Evolutionary conservation across 257 asterid genomes (phyloP).

Genomic region (Penstemon newberryi): DNA sequence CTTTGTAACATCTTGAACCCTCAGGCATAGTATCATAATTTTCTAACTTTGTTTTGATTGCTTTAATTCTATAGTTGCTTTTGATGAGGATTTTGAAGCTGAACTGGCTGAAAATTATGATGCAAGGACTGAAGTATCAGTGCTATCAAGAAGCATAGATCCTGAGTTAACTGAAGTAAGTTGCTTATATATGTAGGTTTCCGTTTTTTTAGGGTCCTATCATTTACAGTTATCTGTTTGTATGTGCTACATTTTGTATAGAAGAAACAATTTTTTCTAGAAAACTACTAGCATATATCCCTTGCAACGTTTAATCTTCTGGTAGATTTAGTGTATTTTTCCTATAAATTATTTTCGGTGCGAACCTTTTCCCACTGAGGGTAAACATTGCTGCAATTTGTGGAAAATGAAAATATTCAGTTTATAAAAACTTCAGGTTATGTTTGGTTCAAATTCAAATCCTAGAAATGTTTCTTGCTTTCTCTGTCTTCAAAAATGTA

Average conservation of each 20-base stretch:
- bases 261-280: not conserved
- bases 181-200: conserved; percentile 13
- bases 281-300: not conserved
- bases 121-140: conserved; percentile 73
- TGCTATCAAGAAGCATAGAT: conserved; percentile 72
- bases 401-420: too few species aligned
- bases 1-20: conserved; percentile 16
- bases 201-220: not conserved
- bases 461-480: too few species aligned
- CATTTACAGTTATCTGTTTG: not conserved
- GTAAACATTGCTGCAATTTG: too few species aligned
- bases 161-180: conserved; percentile 86
- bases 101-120: conserved; percentile 83
- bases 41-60: conserved; percentile 15
- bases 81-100: conserved; percentile 98
- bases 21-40: conserved; percentile 12
- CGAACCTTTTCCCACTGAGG: too few species aligned
- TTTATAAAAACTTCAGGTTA: too few species aligned
- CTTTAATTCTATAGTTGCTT: conserved; percentile 60
- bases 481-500: too few species aligned
- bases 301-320: not conserved
- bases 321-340: not conserved
- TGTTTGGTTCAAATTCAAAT: too few species aligned
- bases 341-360: too few species aligned
- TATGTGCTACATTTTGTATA: not conserved